phyloP scores from a whole-genome alignment of 257 asterid genomes.

The Paraleonurus japonicus region DNA sequence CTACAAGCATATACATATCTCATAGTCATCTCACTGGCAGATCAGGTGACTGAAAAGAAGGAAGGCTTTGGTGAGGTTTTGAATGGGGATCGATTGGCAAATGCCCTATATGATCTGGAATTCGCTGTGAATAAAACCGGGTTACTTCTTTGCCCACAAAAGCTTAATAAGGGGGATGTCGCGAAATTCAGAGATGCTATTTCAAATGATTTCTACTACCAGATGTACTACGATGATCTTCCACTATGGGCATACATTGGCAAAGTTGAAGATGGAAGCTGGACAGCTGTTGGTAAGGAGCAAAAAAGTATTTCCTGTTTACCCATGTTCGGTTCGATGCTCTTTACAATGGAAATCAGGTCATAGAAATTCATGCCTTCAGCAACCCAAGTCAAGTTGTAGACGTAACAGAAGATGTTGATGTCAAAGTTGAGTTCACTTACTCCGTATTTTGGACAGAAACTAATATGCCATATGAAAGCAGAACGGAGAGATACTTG shows the following conservation, averaged over 20 bases:
- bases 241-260: conserved; percentile 95
- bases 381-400: conserved; percentile 66
- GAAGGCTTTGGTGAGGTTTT: conserved; percentile 77
- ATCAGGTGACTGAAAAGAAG: conserved; percentile 51
- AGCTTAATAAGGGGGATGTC: conserved; percentile 46
- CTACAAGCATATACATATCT: conserved; percentile 13
- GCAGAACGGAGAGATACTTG: conserved; percentile 67
- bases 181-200: conserved; percentile 65
- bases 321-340: conserved; percentile 68
- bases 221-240: conserved; percentile 87
- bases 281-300: conserved; percentile 42
- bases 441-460: conserved; percentile 66
- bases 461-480: conserved; percentile 42
- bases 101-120: conserved; percentile 55
- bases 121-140: conserved; percentile 55
- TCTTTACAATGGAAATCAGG: conserved; percentile 62
- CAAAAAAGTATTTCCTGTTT: conserved; percentile 57
- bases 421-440: conserved; percentile 52
- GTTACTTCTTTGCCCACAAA: conserved; percentile 59
- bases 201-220: conserved; percentile 64
- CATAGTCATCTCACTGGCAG: conserved; percentile 38
- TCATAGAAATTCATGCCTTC: conserved; percentile 69
- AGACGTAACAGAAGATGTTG: conserved; percentile 65
- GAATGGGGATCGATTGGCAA: conserved; percentile 64
- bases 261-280: conserved; percentile 65